A percentile compares a stretch with the other conserved stretches of the same genome.
phyloP scores from a whole-genome alignment of 2,329 filamentous ascomycete species.

The Epichloe baconii region DNA sequence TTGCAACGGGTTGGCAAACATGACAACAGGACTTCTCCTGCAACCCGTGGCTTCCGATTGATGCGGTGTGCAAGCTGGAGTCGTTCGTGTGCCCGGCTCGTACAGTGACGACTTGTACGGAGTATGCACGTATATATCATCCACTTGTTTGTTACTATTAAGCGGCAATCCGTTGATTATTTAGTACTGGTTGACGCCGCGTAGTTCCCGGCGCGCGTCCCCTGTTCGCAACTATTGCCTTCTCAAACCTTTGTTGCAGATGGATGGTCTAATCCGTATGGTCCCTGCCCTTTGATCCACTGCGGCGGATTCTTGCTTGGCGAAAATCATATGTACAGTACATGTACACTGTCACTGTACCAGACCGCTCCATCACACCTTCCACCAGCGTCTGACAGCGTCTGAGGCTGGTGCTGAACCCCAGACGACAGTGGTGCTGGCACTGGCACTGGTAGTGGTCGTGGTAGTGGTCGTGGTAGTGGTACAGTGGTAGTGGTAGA shows the following conservation, averaged over 20 bases:
- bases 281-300: no score
- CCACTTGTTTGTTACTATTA: no score
- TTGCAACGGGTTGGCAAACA: neutral
- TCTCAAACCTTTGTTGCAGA: no score
- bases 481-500: neutral
- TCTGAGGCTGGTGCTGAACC: neutral
- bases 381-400: neutral
- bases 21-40: neutral
- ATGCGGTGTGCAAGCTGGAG: slow-evolving; percentile 4
- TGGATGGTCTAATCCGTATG: no score
- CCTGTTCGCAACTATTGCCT: neutral
- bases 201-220: neutral
- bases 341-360: no score
- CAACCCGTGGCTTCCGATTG: neutral
- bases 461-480: neutral
- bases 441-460: neutral
- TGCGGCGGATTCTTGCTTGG: no score
- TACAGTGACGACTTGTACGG: no score
- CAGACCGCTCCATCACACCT: neutral
- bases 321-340: no score
- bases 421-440: neutral
- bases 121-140: no score
- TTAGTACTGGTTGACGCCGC: no score
- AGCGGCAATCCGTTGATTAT: no score
- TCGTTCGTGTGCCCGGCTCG: neutral